phyloP scores from a whole-genome alignment of 2,329 filamentous ascomycete genomes.

The Venturiaceae sp. region DNA sequence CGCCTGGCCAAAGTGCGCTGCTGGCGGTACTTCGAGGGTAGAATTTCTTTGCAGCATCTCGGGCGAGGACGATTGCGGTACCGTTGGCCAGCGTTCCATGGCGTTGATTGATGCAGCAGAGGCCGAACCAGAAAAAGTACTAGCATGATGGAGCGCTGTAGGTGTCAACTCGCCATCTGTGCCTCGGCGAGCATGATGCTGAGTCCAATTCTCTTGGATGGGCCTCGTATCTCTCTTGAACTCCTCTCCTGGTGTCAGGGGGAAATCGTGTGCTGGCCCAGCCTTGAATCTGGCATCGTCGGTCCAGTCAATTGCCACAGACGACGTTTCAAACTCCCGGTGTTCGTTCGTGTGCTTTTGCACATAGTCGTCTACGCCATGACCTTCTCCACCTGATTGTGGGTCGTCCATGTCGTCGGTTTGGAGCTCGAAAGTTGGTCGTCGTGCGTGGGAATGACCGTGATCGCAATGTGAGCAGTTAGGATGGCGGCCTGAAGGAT shows the following conservation, averaged over 20 bases:
- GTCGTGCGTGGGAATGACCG: constrained; percentile 12
- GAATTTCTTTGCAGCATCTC: neutral
- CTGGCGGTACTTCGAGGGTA: neutral
- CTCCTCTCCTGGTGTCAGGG: constrained; percentile 45
- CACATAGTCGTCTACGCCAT: neutral
- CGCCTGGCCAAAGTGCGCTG: neutral
- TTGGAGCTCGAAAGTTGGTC: neutral
- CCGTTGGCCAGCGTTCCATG: neutral
- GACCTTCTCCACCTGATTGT: neutral
- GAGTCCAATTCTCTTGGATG: neutral
- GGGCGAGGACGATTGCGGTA: neutral
- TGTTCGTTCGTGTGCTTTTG: neutral
- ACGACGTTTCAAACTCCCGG: constrained; percentile 1
- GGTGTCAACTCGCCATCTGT: neutral
- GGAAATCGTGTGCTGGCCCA: constrained; percentile 40
- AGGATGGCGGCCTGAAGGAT: constrained; percentile 12
- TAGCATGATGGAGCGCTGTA: neutral
- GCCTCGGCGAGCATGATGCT: neutral
- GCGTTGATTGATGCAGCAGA: neutral
- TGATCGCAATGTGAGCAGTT: constrained; percentile 11
- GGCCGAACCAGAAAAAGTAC: neutral
- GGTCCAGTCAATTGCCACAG: constrained; percentile 26
- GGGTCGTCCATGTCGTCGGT: neutral
- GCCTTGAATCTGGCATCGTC: constrained; percentile 35
- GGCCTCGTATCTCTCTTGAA: neutral